A percentile compares a stretch with the other conserved stretches of the same genome.
phyloP scores from a whole-genome alignment of 768 basidiomycete genomes.

The Mycena belliarum region DNA sequence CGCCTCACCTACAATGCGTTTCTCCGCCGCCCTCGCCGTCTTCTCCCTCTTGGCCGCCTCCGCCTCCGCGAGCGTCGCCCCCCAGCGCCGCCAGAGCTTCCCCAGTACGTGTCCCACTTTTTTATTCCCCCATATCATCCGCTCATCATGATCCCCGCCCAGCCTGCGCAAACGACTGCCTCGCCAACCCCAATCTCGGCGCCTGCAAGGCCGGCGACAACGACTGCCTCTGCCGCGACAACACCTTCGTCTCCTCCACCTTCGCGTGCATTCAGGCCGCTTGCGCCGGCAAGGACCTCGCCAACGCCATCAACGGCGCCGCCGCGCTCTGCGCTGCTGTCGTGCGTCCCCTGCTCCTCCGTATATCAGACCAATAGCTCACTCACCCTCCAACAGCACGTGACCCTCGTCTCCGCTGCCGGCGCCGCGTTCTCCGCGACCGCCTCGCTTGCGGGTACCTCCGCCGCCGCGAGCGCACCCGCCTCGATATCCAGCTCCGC shows the following conservation, averaged over 20 bases:
- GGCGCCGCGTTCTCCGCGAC: conserved; percentile 24
- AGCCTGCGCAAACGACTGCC: conserved; percentile 58
- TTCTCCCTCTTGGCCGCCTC: conserved; percentile 43
- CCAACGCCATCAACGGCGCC: conserved; percentile 41
- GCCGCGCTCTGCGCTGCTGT: conserved; percentile 46
- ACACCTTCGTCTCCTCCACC: conserved; percentile 44
- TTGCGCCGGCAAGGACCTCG: conserved; percentile 52
- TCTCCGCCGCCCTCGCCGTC: conserved; percentile 40
- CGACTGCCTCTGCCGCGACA: conserved; percentile 56
- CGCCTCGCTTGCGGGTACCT: conserved; percentile 12
- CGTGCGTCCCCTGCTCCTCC: conserved; percentile 36
- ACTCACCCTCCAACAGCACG: too few relatives aligned
- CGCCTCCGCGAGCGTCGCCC: conserved; percentile 32
- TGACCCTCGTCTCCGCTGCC: conserved; percentile 45
- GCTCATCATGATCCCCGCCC: too few relatives aligned
- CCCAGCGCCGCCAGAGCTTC: conserved; percentile 38
- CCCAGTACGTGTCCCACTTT: conserved; percentile 32
- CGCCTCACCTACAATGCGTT: conserved; percentile 51
- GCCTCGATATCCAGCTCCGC: too few relatives aligned
- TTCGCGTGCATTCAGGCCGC: conserved; percentile 47
- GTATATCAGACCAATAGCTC: too few relatives aligned
- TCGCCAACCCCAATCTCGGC: conserved; percentile 43
- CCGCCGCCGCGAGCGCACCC: too few relatives aligned
- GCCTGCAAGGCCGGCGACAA: conserved; percentile 52
- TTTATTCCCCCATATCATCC: neutral